Evolutionary conservation across 1,139 yeast genomes (phyloP), one percentile per base, ranked within the genome.

Genomic region (Zygoascus meyerae): DNA sequence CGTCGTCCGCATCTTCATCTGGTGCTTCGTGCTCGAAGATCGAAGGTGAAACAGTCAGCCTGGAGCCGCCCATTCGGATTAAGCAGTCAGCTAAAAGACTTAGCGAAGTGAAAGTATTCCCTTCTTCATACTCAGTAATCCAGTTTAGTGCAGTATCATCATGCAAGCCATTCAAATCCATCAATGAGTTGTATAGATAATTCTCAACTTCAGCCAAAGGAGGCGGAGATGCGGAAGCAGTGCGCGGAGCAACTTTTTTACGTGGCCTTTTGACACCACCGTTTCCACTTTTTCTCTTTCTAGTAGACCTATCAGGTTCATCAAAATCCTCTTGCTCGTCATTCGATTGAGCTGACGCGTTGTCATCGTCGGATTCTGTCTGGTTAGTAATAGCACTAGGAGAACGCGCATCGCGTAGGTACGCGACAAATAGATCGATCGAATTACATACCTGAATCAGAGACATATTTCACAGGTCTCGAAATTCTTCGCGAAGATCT

Each of bases 1-100:
- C 73, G 41, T 87, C 78, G 62, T 90, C 97, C 61, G 87, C 95
- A 10, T 18, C 37, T 11, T 40, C 43, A 14, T 26, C 15, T 10
- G 28, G 35, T 14, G 31, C 37, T n/a, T 33, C 17, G n/a, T 40
- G 31, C 14, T 28, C 30, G 29, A 35, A 35, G 6, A 35, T n/a
- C 14, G n/a, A 8, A 11, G 79, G 77, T 53, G 82, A 83, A 14
- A 87, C 77, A 28, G 77, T 76, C 5, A 79, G 71, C 15, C 81
- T 73, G 37, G 64, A 60, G 10, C 68, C 65, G 49, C 73, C 63
- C 17, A 80, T 68, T 53, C 90, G 72, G 38, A 90, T 67, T 2
- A 86, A 58, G 45, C 87, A 72, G 61, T 90, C 90, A 42, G 89
- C 69, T 45, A 89, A 66, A 34, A 75, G 76, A 36, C 81, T 75